Percentiles rank a stretch among this genome's conserved stretches.
Conservation (phyloP, 164 flowering plant genomes). For the Vitis rupestris region DNA sequence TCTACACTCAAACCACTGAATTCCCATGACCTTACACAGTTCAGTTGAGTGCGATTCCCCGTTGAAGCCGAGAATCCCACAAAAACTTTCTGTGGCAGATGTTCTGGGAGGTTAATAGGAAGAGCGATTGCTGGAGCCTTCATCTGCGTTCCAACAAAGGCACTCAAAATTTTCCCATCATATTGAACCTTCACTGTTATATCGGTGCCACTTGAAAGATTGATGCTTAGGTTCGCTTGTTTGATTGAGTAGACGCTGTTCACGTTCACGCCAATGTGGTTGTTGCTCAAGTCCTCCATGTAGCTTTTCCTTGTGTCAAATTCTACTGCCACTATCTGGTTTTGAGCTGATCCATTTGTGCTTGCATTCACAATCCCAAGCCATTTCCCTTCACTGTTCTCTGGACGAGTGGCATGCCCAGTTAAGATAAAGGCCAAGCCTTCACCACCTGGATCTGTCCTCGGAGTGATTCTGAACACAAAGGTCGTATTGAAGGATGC, state of each 20-base stretch:
- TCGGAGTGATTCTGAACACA: constrained; percentile 21
- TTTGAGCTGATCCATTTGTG: constrained; percentile 22
- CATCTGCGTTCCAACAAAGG: constrained; percentile 17
- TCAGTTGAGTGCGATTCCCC: constrained; percentile 33
- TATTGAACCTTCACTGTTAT: constrained; percentile 22
- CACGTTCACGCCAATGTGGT: constrained; percentile 56
- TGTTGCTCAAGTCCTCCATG: constrained; percentile 35
- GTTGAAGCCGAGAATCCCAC: constrained; percentile 66
- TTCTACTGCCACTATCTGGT: constrained; percentile 46
- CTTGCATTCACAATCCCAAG: constrained; percentile 49
- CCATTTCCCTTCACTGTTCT: constrained; percentile 51
- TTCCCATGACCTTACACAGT: constrained; percentile 48
- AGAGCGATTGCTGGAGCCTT: constrained; percentile 20
- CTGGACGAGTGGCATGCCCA: constrained; percentile 21
- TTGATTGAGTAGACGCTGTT: constrained; percentile 37
- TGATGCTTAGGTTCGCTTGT: constrained; percentile 19
- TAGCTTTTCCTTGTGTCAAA: constrained; percentile 60
- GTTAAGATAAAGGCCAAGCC: constrained; percentile 61
- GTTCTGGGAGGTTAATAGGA: constrained; percentile 29
- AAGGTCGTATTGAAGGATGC: constrained; percentile 39
- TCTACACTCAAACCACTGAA: constrained; percentile 27
- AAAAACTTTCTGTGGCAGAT: constrained; percentile 37
- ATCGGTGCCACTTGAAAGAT: constrained; percentile 20
- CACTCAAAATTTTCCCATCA: constrained; percentile 30
- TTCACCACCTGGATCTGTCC: constrained; percentile 39